Conservation (phyloP, 1,284 basidiomycete species). For the Marasmius sp. region DNA sequence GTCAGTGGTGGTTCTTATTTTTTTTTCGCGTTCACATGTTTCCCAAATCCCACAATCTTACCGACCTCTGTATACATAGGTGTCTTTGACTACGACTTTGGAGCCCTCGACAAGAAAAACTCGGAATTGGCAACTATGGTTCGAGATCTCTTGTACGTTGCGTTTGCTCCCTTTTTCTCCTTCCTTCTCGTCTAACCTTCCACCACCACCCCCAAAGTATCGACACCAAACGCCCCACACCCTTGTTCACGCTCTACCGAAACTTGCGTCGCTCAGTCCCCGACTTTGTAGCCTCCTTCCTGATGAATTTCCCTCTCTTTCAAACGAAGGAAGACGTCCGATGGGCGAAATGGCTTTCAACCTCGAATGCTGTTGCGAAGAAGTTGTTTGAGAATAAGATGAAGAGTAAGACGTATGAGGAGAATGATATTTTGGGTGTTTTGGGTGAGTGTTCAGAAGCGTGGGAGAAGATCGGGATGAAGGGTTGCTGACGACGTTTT, state of each 20-base stretch:
- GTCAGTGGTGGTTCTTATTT: too few species aligned
- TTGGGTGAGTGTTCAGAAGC: constrained; percentile 18
- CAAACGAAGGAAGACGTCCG: constrained; percentile 16
- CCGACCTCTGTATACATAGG: too few species aligned
- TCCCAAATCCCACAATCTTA: too few species aligned
- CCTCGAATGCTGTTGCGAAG: constrained; percentile 25
- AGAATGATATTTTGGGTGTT: constrained; percentile 30
- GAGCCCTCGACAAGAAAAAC: constrained; percentile 1
- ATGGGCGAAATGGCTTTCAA: constrained; percentile 19
- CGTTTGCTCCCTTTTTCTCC: background rate
- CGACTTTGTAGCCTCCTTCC: background rate
- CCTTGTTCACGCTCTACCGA: background rate
- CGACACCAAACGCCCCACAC: background rate
- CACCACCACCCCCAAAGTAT: background rate
- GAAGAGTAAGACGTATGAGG: constrained; percentile 7
- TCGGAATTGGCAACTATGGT: background rate
- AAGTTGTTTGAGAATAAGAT: constrained; percentile 19
- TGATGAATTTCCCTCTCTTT: background rate
- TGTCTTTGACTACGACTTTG: constrained; percentile 1
- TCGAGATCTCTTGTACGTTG: background rate
- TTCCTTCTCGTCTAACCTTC: too few species aligned
- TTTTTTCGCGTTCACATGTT: background rate
- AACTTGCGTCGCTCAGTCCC: background rate
- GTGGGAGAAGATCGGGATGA: background rate
- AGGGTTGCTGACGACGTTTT: background rate